These are phyloP conservation scores for Leptosphaerulina australis DNA, from an alignment of 2,329 filamentous ascomycete genomes.

Conservation along the genomic window DNA sequence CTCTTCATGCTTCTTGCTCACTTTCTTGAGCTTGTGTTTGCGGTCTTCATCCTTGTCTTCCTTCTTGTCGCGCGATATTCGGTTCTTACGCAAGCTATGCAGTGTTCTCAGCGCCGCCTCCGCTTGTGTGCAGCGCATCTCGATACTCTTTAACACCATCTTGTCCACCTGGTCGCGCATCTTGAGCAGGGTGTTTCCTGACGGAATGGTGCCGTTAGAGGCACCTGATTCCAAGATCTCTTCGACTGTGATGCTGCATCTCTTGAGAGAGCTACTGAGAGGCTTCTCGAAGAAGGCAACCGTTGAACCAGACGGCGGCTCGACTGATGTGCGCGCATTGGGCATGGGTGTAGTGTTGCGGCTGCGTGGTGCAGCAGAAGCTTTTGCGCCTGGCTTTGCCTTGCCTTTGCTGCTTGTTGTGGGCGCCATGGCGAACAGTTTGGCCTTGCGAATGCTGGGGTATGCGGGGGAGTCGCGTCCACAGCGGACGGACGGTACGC, in stretches of 20 bases:
- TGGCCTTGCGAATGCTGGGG: slow-evolving; percentile 2
- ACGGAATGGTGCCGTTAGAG: slow-evolving; percentile 58
- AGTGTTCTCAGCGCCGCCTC: slow-evolving; percentile 76
- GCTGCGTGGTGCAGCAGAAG: slow-evolving; percentile 57
- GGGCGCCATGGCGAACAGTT: slow-evolving; percentile 38
- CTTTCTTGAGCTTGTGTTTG: slow-evolving; percentile 56
- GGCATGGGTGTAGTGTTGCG: slow-evolving; percentile 78
- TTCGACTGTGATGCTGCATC: slow-evolving; percentile 67
- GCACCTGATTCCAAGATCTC: slow-evolving; percentile 70
- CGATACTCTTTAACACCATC: slow-evolving; percentile 51
- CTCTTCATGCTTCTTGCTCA: slow-evolving; percentile 79
- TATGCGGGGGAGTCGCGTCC: slow-evolving; percentile 10
- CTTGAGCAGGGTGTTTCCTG: slow-evolving; percentile 67
- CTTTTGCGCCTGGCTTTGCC: slow-evolving; percentile 52
- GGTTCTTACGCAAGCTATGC: slow-evolving; percentile 68
- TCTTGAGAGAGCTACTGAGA: slow-evolving; percentile 61
- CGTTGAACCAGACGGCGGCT: slow-evolving; percentile 34
- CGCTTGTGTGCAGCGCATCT: slow-evolving; percentile 66
- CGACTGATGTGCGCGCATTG: slow-evolving; percentile 55
- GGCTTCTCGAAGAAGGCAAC: slow-evolving; percentile 69
- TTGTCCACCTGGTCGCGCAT: slow-evolving; percentile 71
- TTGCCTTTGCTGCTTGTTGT: slow-evolving; percentile 57
- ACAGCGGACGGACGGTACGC: slow-evolving; percentile 1
- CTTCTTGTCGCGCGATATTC: slow-evolving; percentile 59
- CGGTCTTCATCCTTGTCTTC: slow-evolving; percentile 58